Evolutionary conservation across 2,329 filamentous ascomycete species (phyloP).

Genomic region (Pyrenophora graminea): DNA sequence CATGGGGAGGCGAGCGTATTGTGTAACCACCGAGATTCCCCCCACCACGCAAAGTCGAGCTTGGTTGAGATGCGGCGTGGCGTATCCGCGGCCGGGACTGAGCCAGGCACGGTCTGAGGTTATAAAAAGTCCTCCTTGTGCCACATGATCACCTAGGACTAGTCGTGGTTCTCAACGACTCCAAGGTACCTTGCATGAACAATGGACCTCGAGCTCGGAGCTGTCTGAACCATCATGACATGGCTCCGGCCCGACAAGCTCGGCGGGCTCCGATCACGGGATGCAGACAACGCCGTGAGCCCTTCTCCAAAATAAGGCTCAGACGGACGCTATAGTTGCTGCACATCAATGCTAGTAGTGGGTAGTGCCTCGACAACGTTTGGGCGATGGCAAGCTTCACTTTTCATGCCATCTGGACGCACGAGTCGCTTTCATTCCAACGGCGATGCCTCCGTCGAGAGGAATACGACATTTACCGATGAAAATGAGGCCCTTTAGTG

Average conservation of each 20-base stretch:
- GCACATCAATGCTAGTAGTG: too few relatives aligned
- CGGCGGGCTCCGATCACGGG: conserved; percentile 11
- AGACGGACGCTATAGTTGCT: neutral
- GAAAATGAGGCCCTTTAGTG: too few relatives aligned
- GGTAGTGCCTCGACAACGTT: too few relatives aligned
- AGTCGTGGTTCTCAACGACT: conserved; percentile 20
- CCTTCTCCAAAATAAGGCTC: neutral
- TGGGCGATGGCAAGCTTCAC: too few relatives aligned
- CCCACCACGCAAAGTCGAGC: conserved; percentile 30
- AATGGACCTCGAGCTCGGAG: conserved; percentile 10
- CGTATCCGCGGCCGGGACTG: conserved; percentile 42
- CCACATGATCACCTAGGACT: conserved; percentile 30
- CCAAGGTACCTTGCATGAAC: conserved; percentile 25
- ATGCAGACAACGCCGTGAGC: neutral
- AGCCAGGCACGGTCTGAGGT: conserved; percentile 20
- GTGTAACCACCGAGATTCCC: conserved; percentile 34
- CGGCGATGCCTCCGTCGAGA: too few relatives aligned
- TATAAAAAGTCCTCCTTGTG: neutral
- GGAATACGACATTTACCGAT: too few relatives aligned
- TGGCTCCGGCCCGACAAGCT: conserved; percentile 8
- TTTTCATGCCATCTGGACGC: too few relatives aligned
- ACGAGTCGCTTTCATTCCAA: too few relatives aligned
- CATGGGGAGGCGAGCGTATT: conserved; percentile 29
- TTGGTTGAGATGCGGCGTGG: conserved; percentile 27
- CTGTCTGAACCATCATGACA: conserved; percentile 12